Base-by-base conservation (phyloP, 202 grass and related monocot genomes). In the Digitaria exilis region DNA sequence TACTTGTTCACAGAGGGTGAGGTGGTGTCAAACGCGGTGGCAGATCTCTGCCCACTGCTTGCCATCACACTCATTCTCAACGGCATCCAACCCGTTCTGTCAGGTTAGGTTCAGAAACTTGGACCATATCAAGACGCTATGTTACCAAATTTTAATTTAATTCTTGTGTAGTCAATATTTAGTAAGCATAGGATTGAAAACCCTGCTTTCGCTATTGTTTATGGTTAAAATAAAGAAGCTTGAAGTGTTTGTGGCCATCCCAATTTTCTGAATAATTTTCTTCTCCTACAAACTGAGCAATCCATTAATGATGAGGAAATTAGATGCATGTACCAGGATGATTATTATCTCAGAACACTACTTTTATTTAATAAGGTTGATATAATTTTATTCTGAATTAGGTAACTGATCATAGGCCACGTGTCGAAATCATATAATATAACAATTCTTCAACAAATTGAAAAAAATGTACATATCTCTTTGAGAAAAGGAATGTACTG, bases 21-120 rank as follows among this genome's bases (percentile, higher is more conserved):
- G 86, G 62, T 79, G 43, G 94, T 97, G 15, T 79, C 91, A 0
- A 70, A 83, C 8, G 94, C 94, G 0, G 94, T 97, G 52, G 80
- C 94, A 0, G 91, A 81, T 32, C 87, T 97, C 59, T 86, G 87
- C 78, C 91, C 94, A 0, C 83, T 92, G 8, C 89, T 97, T 0
- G 91, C 94, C 16, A 26, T 29, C 87, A 97, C 89, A 0, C 72
- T 97, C 7, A 83, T 97, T 56, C 91, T 97, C 32, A 97, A 97
- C 54, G 94, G 94, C 67, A 94, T 97, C 67, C 94, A 97, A n/a
- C 94, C 94, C 21, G 94, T 97, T 62, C 46, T 97, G 1, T 94
- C 94, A 45, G 94, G 94, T 97, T 16, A 39, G 54, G 25, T 73
- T 72, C 65, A 42, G 37, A 58, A 26, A 72, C 46, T 29, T 30